Conservation (phyloP, 768 basidiomycete species). For the Asterophora lycoperdoides region DNA sequence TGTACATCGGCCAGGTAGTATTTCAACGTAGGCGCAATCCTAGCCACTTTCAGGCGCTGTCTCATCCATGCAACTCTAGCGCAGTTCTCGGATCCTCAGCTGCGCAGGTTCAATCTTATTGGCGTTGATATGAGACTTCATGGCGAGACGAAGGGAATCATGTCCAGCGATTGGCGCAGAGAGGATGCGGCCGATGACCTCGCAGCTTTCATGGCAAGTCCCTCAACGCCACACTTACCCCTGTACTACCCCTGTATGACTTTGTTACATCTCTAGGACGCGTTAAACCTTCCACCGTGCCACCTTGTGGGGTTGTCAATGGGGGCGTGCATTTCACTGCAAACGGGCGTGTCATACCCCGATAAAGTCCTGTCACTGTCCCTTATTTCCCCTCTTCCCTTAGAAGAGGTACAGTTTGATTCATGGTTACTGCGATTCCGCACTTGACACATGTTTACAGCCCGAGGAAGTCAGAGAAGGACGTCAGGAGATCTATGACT, state of each 20-base stretch:
- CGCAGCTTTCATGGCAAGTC: slow-evolving; percentile 32
- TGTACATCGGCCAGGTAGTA: slow-evolving; percentile 27
- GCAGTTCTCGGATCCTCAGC: slow-evolving; percentile 27
- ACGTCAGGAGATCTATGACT: slow-evolving; percentile 28
- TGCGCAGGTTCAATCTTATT: slow-evolving; percentile 37
- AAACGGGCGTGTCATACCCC: slow-evolving; percentile 30
- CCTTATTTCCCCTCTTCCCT: slow-evolving; percentile 32
- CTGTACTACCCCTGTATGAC: not conserved
- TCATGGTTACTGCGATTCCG: not conserved
- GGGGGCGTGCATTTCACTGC: slow-evolving; percentile 31
- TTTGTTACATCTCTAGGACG: slow-evolving; percentile 23
- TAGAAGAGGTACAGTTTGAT: slow-evolving; percentile 26
- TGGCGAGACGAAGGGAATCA: slow-evolving; percentile 27
- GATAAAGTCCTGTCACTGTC: slow-evolving; percentile 31
- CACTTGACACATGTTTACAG: slow-evolving; percentile 14
- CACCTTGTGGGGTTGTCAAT: slow-evolving; percentile 35
- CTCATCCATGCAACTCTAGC: slow-evolving; percentile 14
- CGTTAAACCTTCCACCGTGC: slow-evolving; percentile 32
- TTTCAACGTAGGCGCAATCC: slow-evolving; percentile 26
- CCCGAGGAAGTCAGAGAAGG: slow-evolving; percentile 30
- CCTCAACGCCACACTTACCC: not conserved
- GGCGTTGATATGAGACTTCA: slow-evolving; percentile 30
- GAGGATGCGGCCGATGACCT: slow-evolving; percentile 32
- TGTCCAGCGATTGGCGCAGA: slow-evolving; percentile 23
- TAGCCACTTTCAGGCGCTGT: not conserved